Base-by-base conservation (phyloP, 495 filamentous ascomycete species). In the Viridothelium virens region DNA sequence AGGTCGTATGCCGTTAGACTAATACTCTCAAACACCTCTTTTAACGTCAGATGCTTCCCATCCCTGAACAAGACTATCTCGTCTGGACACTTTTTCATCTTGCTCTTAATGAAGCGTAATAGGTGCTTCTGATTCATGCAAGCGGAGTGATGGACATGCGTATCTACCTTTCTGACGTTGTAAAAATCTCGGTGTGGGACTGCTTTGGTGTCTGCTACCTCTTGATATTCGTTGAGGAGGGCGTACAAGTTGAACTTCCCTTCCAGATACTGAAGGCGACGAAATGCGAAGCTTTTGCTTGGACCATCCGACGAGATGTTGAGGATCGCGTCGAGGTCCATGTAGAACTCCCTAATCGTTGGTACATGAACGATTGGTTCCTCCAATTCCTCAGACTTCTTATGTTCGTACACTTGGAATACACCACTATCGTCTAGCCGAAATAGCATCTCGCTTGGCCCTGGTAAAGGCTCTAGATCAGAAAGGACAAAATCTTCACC, bases 101-200 rank as follows among this genome's bases (percentile, higher is more conserved):
- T 97, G 79, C 91, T 96, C 77, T 98, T 98, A 78, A 98, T 98
- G 77, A 97, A 98, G 47, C 94, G 89, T 67, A 98, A 81, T 50
- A 98, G 79, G 81, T 98, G 94, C 73, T 98, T 98, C 79, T 97
- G 94, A 75, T 97, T 98, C 94, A 98, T 98, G 75, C 95, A 97
- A 47, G 94, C 95, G 4, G 94, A 98, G 75, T 98, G 94, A 75
- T 98, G 94, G 67, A 98, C 94, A 81, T 98, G 94, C 14, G 94
- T 98, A 76, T 98, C 94, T 33, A 98, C 95, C 76, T 98, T 98
- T 67, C 94, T 84, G 62, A 98, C 94, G 73, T 98, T 98, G 79
- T 98, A 98, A 72, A 98, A 98, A 76, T 98, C 94, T 78, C 94
- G 84, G 75, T 98, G 94, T 36, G 94, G 94, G 10, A 97, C 95